These are phyloP conservation scores for Candida sp. DNA, from an alignment of 1,139 yeast genomes.

Conservation along the genomic window DNA sequence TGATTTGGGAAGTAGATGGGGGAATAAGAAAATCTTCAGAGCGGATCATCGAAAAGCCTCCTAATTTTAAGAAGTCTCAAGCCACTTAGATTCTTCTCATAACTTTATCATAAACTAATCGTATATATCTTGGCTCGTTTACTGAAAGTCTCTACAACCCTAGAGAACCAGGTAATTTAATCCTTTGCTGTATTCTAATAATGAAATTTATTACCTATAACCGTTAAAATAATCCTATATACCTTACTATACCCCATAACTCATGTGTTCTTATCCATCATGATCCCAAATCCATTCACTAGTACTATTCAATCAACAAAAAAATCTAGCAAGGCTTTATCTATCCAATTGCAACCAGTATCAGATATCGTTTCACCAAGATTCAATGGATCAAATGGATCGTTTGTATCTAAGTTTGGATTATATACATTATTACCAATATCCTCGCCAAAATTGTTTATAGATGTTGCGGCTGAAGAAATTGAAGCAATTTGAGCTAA, in stretches of 20 bases:
- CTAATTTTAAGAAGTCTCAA: too few species aligned
- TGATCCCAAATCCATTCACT: neutral
- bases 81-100: too few species aligned
- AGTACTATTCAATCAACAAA: conserved; percentile 6
- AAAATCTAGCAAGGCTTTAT: conserved; percentile 26
- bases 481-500: neutral
- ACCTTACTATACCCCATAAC: neutral
- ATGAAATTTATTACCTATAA: too few species aligned
- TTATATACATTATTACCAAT: neutral
- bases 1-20: too few species aligned
- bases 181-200: too few species aligned
- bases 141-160: too few species aligned
- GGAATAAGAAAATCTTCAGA: too few species aligned
- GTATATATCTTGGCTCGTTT: too few species aligned
- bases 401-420: conserved; percentile 3
- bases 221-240: neutral
- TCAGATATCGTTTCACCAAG: conserved; percentile 34
- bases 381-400: conserved; percentile 7
- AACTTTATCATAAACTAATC: too few species aligned
- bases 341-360: conserved; percentile 55
- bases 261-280: neutral
- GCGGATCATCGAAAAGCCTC: too few species aligned
- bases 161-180: too few species aligned
- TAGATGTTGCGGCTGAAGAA: neutral
- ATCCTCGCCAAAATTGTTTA: neutral